Evolutionary conservation across 495 filamentous ascomycete genomes (phyloP).

Genomic region (Tuber melanosporum): DNA sequence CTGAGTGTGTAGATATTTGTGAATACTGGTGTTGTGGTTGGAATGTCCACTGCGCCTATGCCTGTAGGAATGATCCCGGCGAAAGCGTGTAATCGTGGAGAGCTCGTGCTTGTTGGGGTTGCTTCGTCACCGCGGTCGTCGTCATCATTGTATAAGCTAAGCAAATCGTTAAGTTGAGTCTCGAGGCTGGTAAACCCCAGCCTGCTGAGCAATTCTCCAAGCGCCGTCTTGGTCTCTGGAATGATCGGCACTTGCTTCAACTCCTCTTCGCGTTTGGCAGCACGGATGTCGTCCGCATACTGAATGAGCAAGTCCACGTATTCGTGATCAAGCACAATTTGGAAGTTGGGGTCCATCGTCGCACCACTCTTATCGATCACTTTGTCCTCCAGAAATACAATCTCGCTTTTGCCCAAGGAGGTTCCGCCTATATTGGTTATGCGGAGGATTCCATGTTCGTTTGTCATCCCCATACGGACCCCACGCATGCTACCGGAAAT

Average conservation of each 20-base stretch:
- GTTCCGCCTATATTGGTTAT: conserved; percentile 74
- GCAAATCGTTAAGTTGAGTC: conserved; percentile 37
- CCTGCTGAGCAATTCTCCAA: conserved; percentile 29
- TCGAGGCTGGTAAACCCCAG: conserved; percentile 22
- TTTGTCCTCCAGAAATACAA: conserved; percentile 71
- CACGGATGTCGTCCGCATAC: conserved; percentile 24
- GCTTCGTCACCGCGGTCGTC: conserved; percentile 15
- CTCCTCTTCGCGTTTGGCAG: conserved; percentile 18
- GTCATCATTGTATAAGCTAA: conserved; percentile 25
- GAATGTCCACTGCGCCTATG: conserved; percentile 54
- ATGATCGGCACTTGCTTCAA: conserved; percentile 12
- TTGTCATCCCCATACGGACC: conserved; percentile 54
- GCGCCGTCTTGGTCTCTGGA: conserved; percentile 25
- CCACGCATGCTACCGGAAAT: conserved; percentile 67
- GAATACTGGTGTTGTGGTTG: conserved; percentile 18
- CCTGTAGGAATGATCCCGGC: conserved; percentile 50
- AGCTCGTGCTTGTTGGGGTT: conserved; percentile 29
- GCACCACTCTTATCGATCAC: conserved; percentile 54
- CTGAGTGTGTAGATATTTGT: conserved; percentile 61
- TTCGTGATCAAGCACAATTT: conserved; percentile 23
- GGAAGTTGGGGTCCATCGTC: conserved; percentile 60
- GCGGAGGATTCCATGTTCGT: conserved; percentile 43
- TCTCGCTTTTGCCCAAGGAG: conserved; percentile 80
- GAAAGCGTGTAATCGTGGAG: conserved; percentile 25
- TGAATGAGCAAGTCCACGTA: conserved; percentile 36